These are phyloP conservation scores for Cetradonia linearis DNA, from an alignment of 495 filamentous ascomycete species.

Conservation along the genomic window DNA sequence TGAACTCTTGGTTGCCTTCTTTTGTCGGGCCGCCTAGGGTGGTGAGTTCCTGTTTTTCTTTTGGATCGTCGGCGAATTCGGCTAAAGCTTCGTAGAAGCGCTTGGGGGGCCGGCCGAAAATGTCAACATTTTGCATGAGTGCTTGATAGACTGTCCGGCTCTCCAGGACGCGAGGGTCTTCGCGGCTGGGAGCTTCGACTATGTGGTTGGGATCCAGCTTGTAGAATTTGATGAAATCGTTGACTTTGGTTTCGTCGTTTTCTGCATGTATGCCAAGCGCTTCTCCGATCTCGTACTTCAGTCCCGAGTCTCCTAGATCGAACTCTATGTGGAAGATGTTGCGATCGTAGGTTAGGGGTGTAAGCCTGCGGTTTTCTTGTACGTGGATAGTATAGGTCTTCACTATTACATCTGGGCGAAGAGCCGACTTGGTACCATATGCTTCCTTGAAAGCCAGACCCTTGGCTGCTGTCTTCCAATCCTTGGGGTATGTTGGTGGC, in stretches of 20 bases:
- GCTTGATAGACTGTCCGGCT: constrained; percentile 90
- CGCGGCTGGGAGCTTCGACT: constrained; percentile 82
- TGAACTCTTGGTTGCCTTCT: constrained; percentile 88
- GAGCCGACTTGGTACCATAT: constrained; percentile 57
- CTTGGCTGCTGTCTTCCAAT: constrained; percentile 75
- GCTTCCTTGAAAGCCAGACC: constrained; percentile 91
- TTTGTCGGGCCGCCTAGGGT: constrained; percentile 55
- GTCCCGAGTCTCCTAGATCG: constrained; percentile 77
- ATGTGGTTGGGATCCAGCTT: constrained; percentile 70
- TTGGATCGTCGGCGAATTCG: constrained; percentile 72
- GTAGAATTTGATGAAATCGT: constrained; percentile 81
- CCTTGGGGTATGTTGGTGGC: constrained; percentile 52
- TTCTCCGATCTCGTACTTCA: constrained; percentile 94
- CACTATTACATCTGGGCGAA: constrained; percentile 75
- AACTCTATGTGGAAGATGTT: constrained; percentile 99
- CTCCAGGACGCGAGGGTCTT: constrained; percentile 65
- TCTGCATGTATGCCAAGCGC: constrained; percentile 95
- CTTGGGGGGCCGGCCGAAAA: constrained; percentile 94
- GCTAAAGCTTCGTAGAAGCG: constrained; percentile 90
- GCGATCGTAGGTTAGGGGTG: constrained; percentile 79
- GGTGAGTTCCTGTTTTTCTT: constrained; percentile 69
- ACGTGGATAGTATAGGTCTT: constrained; percentile 84
- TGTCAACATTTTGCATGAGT: constrained; percentile 86
- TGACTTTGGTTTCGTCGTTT: constrained; percentile 70
- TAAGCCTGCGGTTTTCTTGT: constrained; percentile 89